These are phyloP conservation scores for Penicillium psychrosexuale DNA, from an alignment of 2,329 filamentous ascomycete genomes.

Conservation along the genomic window DNA sequence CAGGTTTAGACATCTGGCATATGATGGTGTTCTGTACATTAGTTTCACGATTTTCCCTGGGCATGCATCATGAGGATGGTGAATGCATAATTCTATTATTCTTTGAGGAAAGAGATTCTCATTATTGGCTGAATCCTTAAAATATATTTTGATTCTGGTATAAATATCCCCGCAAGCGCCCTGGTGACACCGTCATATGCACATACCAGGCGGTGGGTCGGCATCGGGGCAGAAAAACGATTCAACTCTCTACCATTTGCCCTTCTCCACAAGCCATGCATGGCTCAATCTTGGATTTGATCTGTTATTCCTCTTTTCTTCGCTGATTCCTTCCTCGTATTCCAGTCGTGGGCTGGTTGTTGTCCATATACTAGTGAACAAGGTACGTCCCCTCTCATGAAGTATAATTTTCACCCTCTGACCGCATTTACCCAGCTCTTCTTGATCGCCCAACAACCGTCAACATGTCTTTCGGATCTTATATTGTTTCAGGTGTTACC, in stretches of 20 bases:
- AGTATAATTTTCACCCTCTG: not conserved
- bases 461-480: constrained; percentile 61
- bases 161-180: not conserved
- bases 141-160: not conserved
- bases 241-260: constrained; percentile 15
- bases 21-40: constrained; percentile 38
- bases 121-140: not conserved
- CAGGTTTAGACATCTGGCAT: constrained; percentile 26
- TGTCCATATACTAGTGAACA: not conserved
- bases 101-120: not conserved
- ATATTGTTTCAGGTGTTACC: constrained; percentile 58
- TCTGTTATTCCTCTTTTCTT: not conserved
- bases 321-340: not conserved
- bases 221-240: constrained; percentile 23
- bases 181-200: constrained; percentile 24
- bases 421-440: constrained; percentile 4
- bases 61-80: constrained; percentile 11
- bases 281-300: constrained; percentile 5
- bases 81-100: constrained; percentile 18
- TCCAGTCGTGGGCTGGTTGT: not conserved
- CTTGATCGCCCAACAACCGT: constrained; percentile 23
- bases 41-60: constrained; percentile 24
- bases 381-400: not conserved
- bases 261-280: constrained; percentile 11
- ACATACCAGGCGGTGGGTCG: constrained; percentile 26